Evolutionary conservation across 176 grass and related monocot genomes (phyloP).

Genomic region (Oryza nivara): DNA sequence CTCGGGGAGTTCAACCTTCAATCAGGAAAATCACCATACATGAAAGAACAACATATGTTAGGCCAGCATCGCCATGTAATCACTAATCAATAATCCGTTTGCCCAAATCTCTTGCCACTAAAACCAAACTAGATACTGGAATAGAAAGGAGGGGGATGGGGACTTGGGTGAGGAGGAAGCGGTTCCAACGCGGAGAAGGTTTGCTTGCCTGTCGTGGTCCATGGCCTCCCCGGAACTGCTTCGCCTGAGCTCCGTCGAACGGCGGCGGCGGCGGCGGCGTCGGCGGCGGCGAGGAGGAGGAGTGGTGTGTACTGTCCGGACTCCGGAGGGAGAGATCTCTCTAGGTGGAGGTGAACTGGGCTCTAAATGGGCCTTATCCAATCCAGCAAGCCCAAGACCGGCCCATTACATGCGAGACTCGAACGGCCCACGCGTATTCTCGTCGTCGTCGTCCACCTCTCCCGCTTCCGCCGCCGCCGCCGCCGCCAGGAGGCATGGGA

Average conservation of each 20-base stretch:
- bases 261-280: conserved; percentile 8
- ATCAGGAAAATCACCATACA: background rate
- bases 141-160: background rate
- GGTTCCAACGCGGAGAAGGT: too few species aligned
- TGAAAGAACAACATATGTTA: background rate
- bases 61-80: background rate
- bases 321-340: background rate
- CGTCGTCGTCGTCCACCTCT: background rate
- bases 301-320: background rate
- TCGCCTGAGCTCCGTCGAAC: conserved; percentile 9
- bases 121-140: background rate
- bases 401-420: background rate
- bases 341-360: background rate
- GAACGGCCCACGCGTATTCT: background rate
- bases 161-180: background rate
- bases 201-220: conserved; percentile 47
- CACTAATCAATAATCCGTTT: background rate
- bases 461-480: background rate
- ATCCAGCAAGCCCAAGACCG: background rate
- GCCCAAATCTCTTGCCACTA: background rate
- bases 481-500: conserved; percentile 24
- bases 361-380: conserved; percentile 16
- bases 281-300: background rate
- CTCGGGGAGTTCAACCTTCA: conserved; percentile 82
- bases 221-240: conserved; percentile 17